phyloP scores from a whole-genome alignment of 2,329 filamentous ascomycete species.

The Exophiala xenobiotica region DNA sequence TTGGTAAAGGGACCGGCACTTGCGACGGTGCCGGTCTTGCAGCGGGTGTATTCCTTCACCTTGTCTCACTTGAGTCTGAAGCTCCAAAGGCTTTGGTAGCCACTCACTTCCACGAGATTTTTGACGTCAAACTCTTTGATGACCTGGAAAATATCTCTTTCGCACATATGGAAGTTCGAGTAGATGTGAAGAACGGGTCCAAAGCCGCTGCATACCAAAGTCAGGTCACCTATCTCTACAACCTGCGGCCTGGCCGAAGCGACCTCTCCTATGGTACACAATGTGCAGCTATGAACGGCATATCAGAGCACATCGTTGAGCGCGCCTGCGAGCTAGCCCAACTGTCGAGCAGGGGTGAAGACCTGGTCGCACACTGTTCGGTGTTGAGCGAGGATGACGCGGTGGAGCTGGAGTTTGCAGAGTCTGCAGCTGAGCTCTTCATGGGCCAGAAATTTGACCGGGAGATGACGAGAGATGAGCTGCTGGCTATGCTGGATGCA shows the following conservation, averaged over 20 bases:
- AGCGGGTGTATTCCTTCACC: constrained; percentile 59
- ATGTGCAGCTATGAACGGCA: constrained; percentile 84
- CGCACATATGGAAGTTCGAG: constrained; percentile 58
- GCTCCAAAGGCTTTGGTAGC: constrained; percentile 61
- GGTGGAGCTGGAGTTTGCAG: constrained; percentile 66
- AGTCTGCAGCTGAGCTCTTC: constrained; percentile 23
- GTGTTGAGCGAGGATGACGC: constrained; percentile 64
- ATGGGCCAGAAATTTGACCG: constrained; percentile 20
- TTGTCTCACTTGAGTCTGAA: constrained; percentile 50
- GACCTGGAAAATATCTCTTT: constrained; percentile 50
- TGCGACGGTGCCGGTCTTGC: constrained; percentile 63
- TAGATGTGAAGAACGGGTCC: constrained; percentile 34
- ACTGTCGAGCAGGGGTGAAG: constrained; percentile 69
- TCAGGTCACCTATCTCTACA: constrained; percentile 68
- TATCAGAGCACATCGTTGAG: constrained; percentile 68
- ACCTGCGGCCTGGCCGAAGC: constrained; percentile 64
- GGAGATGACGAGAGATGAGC: constrained; percentile 16
- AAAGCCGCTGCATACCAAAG: constrained; percentile 42
- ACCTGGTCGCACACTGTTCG: constrained; percentile 71
- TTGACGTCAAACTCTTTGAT: constrained; percentile 54
- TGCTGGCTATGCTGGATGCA: constrained; percentile 10
- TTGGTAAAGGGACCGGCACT: constrained; percentile 67
- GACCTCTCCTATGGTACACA: constrained; percentile 79
- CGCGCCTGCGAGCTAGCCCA: constrained; percentile 72
- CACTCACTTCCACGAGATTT: constrained; percentile 62